Evolutionary conservation across 78 protist species (phyloP).

Genomic region (Creolimax fragrantissima): DNA sequence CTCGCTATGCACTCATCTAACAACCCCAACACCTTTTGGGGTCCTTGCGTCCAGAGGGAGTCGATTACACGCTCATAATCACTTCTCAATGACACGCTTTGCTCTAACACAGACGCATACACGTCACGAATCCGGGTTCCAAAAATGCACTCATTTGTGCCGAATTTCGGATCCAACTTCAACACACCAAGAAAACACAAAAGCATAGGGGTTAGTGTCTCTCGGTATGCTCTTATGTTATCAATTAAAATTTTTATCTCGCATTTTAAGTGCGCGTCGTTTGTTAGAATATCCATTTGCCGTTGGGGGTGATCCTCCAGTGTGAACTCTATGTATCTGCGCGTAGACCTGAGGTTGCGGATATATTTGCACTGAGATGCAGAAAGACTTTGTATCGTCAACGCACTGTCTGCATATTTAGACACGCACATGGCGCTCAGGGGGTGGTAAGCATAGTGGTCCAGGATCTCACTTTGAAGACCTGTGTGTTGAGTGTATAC

Average conservation of each 20-base stretch:
- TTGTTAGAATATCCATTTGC: not conserved
- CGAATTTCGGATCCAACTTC: not conserved
- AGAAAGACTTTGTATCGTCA: too few relatives aligned
- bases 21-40: not conserved
- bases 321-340: not conserved
- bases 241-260: not conserved
- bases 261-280: not conserved
- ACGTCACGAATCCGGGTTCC: not conserved
- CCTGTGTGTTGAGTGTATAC: too few relatives aligned
- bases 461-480: too few relatives aligned
- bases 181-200: not conserved
- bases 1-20: not conserved
- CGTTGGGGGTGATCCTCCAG: not conserved
- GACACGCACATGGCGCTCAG: too few relatives aligned
- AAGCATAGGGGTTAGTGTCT: not conserved
- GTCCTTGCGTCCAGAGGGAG: not conserved
- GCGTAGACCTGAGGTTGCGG: too few relatives aligned
- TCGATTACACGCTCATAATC: not conserved
- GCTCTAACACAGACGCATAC: not conserved
- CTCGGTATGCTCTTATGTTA: not conserved
- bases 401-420: too few relatives aligned
- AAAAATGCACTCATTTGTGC: not conserved
- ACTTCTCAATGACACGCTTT: not conserved
- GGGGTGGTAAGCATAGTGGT: too few relatives aligned
- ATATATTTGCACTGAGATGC: too few relatives aligned